phyloP scores from a whole-genome alignment of 2,329 filamentous ascomycete genomes.

The Aspergillus intermedius region DNA sequence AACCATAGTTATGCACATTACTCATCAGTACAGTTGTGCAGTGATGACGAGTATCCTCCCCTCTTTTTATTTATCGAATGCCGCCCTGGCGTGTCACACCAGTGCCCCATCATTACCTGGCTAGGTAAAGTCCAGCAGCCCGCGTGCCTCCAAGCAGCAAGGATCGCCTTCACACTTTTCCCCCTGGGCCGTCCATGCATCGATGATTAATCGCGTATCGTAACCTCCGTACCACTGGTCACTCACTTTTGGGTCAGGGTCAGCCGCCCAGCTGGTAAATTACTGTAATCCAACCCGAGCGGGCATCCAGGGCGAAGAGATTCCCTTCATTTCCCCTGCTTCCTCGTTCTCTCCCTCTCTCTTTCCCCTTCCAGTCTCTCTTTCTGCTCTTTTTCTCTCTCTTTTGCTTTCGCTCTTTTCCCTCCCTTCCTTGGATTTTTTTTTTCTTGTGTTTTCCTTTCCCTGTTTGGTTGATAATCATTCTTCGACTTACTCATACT shows the following conservation, averaged over 20 bases:
- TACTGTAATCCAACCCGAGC: neutral
- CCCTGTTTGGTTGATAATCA: neutral
- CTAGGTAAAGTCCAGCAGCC: slow-evolving; percentile 4
- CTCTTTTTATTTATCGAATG: slow-evolving; percentile 14
- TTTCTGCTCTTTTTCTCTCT: slow-evolving; percentile 1
- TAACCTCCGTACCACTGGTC: too few species aligned
- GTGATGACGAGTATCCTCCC: slow-evolving; percentile 1
- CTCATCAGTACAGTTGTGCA: neutral
- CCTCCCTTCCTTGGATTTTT: neutral
- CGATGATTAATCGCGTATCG: slow-evolving; percentile 4
- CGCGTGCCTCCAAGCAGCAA: slow-evolving; percentile 5
- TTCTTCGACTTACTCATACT: neutral
- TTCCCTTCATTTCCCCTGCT: slow-evolving; percentile 4
- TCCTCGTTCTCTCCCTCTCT: slow-evolving; percentile 4
- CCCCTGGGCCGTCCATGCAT: slow-evolving; percentile 6
- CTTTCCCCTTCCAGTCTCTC: slow-evolving; percentile 1
- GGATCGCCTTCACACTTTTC: neutral
- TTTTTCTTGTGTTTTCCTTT: neutral
- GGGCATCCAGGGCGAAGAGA: neutral
- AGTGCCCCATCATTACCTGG: slow-evolving; percentile 1
- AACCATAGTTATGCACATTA: neutral
- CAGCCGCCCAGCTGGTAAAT: too few species aligned
- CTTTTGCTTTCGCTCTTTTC: slow-evolving; percentile 1
- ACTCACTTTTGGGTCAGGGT: too few species aligned
- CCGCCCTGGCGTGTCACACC: slow-evolving; percentile 5